Conservation (phyloP, 345 rosid species). For the Eucalyptus cloeziana region DNA sequence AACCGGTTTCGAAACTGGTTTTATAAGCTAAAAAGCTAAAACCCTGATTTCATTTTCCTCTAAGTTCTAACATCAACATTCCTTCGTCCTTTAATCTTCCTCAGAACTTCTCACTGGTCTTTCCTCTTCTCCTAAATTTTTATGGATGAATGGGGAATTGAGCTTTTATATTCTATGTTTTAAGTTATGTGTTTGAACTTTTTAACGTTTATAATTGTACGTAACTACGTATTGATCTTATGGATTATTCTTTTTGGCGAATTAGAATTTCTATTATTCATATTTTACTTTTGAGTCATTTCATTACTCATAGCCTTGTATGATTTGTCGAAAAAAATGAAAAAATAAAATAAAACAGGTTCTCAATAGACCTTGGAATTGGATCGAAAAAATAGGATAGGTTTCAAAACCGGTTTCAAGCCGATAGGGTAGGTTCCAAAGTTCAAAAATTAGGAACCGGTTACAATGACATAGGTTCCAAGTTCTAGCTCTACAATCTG, state of each 20-base stretch:
- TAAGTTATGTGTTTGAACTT: fast-evolving
- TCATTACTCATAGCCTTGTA: no score
- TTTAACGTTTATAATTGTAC: no score
- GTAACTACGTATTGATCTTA: no score
- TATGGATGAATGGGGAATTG: no score
- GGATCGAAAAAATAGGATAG: fast-evolving
- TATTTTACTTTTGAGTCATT: no score
- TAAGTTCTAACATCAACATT: no score
- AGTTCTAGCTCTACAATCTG: fast-evolving
- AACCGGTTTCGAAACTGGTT: fast-evolving
- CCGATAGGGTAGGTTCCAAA: fast-evolving
- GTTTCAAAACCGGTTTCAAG: fast-evolving
- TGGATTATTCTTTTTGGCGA: fast-evolving
- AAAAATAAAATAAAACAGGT: fast-evolving
- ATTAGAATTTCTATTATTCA: no score
- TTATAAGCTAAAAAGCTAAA: no score
- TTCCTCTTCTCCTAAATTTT: no score
- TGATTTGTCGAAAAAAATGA: fast-evolving
- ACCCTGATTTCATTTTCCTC: fast-evolving
- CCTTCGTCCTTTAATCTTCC: no score
- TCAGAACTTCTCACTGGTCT: fast-evolving
- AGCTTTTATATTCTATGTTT: no score
- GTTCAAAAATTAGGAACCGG: fast-evolving
- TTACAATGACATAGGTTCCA: fast-evolving
- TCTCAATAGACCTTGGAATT: fast-evolving